Conservation (phyloP, 495 filamentous ascomycete species). For the Xylaria castorea region DNA sequence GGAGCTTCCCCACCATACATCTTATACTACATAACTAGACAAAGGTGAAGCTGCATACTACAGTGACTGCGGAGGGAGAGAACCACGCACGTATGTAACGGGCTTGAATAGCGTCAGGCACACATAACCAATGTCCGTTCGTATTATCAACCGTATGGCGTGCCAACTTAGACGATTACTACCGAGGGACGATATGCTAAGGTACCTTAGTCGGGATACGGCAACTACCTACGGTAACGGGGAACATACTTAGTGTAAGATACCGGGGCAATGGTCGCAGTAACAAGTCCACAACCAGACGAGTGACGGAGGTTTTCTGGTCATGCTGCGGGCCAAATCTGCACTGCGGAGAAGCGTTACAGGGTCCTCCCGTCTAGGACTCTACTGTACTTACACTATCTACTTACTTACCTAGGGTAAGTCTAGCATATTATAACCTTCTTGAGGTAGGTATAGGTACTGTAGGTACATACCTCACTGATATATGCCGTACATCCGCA, state of each 20-base stretch:
- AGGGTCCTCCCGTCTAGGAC: conserved; percentile 10
- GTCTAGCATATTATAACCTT: too few relatives aligned
- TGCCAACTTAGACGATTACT: neutral
- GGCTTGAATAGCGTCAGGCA: neutral
- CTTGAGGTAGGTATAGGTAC: neutral
- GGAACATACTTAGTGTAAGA: neutral
- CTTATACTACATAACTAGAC: too few relatives aligned
- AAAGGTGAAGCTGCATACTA: neutral
- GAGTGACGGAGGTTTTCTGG: neutral
- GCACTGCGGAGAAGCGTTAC: conserved; percentile 17
- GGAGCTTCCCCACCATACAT: neutral
- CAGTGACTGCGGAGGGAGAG: neutral
- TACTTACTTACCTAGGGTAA: neutral
- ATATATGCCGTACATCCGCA: neutral
- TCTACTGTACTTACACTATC: neutral
- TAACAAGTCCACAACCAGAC: conserved; percentile 13
- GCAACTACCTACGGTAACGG: neutral
- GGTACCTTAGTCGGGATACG: neutral
- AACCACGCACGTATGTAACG: neutral
- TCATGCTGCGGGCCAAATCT: conserved; percentile 1
- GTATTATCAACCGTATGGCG: neutral
- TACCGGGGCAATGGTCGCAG: neutral
- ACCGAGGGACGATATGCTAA: neutral
- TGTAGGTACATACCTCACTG: neutral
- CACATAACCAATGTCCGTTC: neutral